These are phyloP conservation scores for Cephalotrichum gorgonifer DNA, from an alignment of 2,329 filamentous ascomycete species.

Conservation along the genomic window DNA sequence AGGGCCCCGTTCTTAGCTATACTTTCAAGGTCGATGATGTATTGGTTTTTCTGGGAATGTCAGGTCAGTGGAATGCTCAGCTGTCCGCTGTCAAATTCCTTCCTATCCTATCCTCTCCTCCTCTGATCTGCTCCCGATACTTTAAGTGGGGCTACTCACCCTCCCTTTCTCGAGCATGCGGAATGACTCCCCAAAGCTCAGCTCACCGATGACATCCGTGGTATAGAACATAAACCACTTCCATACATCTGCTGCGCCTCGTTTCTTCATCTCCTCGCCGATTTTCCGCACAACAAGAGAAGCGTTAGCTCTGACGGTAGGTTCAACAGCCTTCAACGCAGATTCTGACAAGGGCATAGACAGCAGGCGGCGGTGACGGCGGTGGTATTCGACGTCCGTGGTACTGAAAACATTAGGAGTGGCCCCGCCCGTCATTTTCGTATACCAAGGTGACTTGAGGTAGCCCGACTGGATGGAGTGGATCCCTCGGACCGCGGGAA, in stretches of 20 bases:
- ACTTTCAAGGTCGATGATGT: conserved; percentile 25
- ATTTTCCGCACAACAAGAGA: neutral
- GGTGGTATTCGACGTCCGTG: conserved; percentile 25
- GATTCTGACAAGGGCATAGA: conserved; percentile 26
- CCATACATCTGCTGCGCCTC: conserved; percentile 30
- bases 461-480: neutral
- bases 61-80: neutral
- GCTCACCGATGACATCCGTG: conserved; percentile 41
- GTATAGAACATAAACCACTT: conserved; percentile 46
- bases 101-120: neutral
- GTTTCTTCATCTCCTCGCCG: conserved; percentile 25
- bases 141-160: too few relatives aligned
- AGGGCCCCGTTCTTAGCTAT: conserved; percentile 13
- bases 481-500: neutral
- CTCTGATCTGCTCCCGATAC: too few relatives aligned
- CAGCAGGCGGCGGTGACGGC: conserved; percentile 28
- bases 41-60: conserved; percentile 25
- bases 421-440: neutral
- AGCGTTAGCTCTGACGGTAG: neutral
- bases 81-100: too few relatives aligned
- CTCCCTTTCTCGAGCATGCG: conserved; percentile 36
- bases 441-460: neutral
- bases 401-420: conserved; percentile 26
- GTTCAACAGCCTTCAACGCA: conserved; percentile 17
- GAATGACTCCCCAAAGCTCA: conserved; percentile 47